Conservation (phyloP, 495 filamentous ascomycete species). For the Stereocaulon alpinum region DNA sequence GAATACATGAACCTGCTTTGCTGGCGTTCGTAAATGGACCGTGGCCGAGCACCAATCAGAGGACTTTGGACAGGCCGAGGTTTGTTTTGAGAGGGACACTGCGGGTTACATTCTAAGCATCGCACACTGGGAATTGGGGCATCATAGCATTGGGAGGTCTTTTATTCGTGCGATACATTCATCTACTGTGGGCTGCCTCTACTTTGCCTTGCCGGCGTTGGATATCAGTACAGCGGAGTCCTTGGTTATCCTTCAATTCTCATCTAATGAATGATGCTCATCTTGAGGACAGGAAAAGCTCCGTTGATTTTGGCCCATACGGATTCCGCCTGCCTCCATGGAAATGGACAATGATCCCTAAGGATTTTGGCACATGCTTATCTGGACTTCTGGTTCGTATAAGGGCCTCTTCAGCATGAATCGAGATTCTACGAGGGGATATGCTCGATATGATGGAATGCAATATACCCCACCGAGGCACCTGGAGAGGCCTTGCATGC, state of each 20-base stretch:
- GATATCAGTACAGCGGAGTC: slow-evolving; percentile 9
- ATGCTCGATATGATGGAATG: background rate
- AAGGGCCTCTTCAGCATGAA: slow-evolving; percentile 2
- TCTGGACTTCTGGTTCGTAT: background rate
- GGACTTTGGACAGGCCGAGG: background rate
- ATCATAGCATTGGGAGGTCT: slow-evolving; percentile 5
- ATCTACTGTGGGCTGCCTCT: background rate
- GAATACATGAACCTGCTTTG: background rate
- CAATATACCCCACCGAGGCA: background rate
- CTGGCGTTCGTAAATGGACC: slow-evolving; percentile 1
- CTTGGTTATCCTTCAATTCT: slow-evolving; percentile 3
- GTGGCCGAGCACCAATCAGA: background rate
- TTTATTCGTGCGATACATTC: background rate
- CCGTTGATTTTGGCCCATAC: background rate
- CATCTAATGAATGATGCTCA: background rate
- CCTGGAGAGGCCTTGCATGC: background rate
- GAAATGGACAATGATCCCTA: background rate
- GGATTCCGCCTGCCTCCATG: background rate
- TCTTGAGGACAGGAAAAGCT: background rate
- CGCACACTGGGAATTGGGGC: background rate
- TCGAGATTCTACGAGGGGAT: background rate
- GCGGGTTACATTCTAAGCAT: background rate
- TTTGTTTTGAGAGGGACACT: background rate
- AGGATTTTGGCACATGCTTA: background rate
- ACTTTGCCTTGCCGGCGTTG: slow-evolving; percentile 7